Evolutionary conservation across 2,329 filamentous ascomycete genomes (phyloP).

Genomic region (Magnaporthiopsis incrustans): DNA sequence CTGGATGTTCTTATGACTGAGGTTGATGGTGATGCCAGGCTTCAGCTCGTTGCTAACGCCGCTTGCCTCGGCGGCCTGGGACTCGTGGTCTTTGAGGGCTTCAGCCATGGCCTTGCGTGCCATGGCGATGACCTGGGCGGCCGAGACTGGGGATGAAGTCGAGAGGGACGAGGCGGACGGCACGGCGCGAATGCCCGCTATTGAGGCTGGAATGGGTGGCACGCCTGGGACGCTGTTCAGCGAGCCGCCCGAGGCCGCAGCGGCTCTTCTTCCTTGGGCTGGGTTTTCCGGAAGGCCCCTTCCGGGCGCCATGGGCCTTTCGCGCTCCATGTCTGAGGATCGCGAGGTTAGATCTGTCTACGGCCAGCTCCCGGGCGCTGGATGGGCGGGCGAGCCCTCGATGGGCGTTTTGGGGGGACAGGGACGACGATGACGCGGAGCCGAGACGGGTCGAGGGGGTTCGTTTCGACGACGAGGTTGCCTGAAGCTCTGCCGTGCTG

Average conservation of each 20-base stretch:
- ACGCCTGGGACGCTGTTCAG: constrained; percentile 28
- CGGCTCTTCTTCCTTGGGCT: constrained; percentile 25
- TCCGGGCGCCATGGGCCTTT: constrained; percentile 9
- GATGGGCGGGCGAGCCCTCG: constrained; percentile 3
- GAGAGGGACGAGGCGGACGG: constrained; percentile 35
- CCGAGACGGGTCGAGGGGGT: not conserved
- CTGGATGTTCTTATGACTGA: constrained; percentile 68
- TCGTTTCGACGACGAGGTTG: not conserved
- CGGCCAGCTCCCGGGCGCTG: constrained; percentile 8
- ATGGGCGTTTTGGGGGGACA: not conserved
- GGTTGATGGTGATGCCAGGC: constrained; percentile 68
- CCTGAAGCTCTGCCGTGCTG: not conserved
- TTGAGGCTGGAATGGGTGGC: constrained; percentile 29
- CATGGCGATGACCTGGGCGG: constrained; percentile 56
- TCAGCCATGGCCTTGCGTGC: constrained; percentile 60
- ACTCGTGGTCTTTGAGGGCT: constrained; percentile 58
- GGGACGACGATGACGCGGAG: not conserved
- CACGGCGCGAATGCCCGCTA: constrained; percentile 37
- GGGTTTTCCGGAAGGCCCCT: constrained; percentile 28
- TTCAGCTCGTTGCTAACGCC: constrained; percentile 53
- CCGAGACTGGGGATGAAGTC: constrained; percentile 43
- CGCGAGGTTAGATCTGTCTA: constrained; percentile 5
- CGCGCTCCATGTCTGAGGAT: constrained; percentile 8
- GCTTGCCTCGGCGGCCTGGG: constrained; percentile 52
- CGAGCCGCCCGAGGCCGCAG: constrained; percentile 16